phyloP scores from a whole-genome alignment of 495 filamentous ascomycete species.

The Penicillium argentinense region DNA sequence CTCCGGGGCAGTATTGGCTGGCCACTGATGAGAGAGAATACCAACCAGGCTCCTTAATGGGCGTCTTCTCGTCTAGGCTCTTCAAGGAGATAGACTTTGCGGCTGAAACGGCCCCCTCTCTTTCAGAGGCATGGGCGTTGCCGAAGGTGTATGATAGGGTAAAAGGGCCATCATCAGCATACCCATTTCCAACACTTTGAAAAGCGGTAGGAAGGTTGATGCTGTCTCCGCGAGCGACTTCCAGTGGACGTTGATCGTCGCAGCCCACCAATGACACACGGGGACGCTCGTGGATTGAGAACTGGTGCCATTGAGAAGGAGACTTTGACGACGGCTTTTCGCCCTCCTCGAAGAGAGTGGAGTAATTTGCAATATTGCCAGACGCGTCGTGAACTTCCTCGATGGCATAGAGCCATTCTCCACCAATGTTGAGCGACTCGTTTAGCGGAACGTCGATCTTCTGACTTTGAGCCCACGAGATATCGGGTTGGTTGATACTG shows the following conservation, averaged over 20 bases:
- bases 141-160: constrained; percentile 56
- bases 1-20: constrained; percentile 79
- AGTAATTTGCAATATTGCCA: constrained; percentile 84
- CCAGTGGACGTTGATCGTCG: constrained; percentile 74
- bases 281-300: constrained; percentile 86
- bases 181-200: constrained; percentile 55
- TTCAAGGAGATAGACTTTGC: constrained; percentile 45
- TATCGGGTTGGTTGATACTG: constrained; percentile 51
- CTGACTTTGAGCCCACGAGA: constrained; percentile 79
- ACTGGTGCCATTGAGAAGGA: constrained; percentile 71
- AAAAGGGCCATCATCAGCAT: constrained; percentile 44
- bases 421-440: constrained; percentile 75
- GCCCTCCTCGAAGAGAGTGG: constrained; percentile 52
- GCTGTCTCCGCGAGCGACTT: constrained; percentile 70
- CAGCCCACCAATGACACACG: constrained; percentile 67
- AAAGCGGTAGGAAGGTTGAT: constrained; percentile 73
- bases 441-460: constrained; percentile 77
- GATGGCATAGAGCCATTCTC: constrained; percentile 84
- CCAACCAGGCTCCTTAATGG: constrained; percentile 74
- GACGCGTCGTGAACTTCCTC: constrained; percentile 89
- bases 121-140: constrained; percentile 55
- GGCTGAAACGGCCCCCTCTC: constrained; percentile 55
- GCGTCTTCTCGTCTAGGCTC: constrained; percentile 34
- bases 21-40: constrained; percentile 79
- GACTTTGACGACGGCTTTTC: constrained; percentile 57